Conservation (phyloP, 306 rosid genomes). For the Lupinus albus region DNA sequence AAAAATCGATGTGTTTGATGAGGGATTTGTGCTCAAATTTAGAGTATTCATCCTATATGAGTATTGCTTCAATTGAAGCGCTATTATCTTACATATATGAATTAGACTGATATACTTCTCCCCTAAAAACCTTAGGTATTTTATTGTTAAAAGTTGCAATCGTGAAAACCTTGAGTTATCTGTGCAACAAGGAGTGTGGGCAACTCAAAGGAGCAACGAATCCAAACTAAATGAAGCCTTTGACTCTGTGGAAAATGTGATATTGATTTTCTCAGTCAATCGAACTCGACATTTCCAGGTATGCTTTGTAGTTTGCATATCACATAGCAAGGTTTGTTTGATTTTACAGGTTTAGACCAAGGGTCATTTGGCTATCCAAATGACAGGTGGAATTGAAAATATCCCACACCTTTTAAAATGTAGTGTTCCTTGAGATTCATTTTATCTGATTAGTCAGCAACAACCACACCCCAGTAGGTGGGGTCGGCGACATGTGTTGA, state of each 20-base stretch:
- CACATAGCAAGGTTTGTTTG: constrained; percentile 27
- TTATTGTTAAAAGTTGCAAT: constrained; percentile 99
- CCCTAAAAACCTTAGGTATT: constrained; percentile 76
- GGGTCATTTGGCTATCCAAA: constrained; percentile 23
- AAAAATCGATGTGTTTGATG: constrained; percentile 22
- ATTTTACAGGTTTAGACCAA: constrained; percentile 24
- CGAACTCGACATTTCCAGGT: constrained; percentile 99
- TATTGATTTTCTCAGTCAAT: constrained; percentile 95
- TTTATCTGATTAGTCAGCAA: constrained; percentile 22
- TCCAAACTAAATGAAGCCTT: constrained; percentile 97
- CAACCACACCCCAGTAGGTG: too few relatives aligned
- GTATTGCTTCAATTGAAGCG: constrained; percentile 33
- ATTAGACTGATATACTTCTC: constrained; percentile 45
- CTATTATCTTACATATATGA: constrained; percentile 32
- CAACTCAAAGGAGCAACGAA: constrained; percentile 99
- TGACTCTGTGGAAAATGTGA: constrained; percentile 92
- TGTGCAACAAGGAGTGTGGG: constrained; percentile 99
- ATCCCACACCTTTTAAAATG: constrained; percentile 25
- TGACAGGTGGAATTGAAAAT: constrained; percentile 19
- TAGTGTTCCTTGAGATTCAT: constrained; percentile 23
- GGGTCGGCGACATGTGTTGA: too few relatives aligned
- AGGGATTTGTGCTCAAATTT: constrained; percentile 24
- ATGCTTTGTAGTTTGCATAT: constrained; percentile 36
- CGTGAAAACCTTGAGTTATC: constrained; percentile 99
- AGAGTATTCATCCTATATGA: constrained; percentile 10